Base-by-base conservation (phyloP, 257 asterid species). In the Vinca minor region DNA sequence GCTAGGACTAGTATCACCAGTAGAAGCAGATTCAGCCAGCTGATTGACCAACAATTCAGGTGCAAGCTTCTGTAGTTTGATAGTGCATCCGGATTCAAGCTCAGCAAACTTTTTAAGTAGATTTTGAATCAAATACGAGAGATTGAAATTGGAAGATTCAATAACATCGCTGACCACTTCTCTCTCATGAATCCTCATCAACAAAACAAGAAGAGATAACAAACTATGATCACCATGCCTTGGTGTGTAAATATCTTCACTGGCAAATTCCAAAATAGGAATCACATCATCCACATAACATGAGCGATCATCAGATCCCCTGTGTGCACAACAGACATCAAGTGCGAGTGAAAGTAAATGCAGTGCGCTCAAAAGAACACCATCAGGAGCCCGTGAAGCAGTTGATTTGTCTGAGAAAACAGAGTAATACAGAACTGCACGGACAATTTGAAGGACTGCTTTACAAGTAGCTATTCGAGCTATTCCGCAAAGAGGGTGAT, bases 381-480 rank as follows among this genome's bases (percentile, higher is more conserved):
- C 82, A 75, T 89, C 94, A 47, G 95, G 90, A 74, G 97, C 95
- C 63, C 96, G 92, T 44, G 90, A 85, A 29, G 78, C 26, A 10
- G 76, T 55, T 28, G 52, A 65, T 71, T 83, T 73, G 42, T 85
- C 96, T 14, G 84, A 72, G 79, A 75, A 86, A 80, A 82, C 87
- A 65, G 95, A 94, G 78, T 89, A 82, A 70, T 83, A 83, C 59
- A 85, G 76, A 74, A 84, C 87, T n/a, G 99, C 81, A 42, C 90
- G 96, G 36, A 89, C 76, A 73, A 87, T 79, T 76, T 93, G 90
- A 59, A 83, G 83, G 32, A 85, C 74, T 32, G 85, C 76, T 83
- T 76, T 85, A 73, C 97, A 89, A 42, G 97, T 89, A 65, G 96
- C 99, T 67, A 89, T 71, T 74, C 80, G 80, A 68, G 99, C 94